Evolutionary conservation across 768 basidiomycete genomes (phyloP).

Genomic region (Erythrobasidium yunnanense): DNA sequence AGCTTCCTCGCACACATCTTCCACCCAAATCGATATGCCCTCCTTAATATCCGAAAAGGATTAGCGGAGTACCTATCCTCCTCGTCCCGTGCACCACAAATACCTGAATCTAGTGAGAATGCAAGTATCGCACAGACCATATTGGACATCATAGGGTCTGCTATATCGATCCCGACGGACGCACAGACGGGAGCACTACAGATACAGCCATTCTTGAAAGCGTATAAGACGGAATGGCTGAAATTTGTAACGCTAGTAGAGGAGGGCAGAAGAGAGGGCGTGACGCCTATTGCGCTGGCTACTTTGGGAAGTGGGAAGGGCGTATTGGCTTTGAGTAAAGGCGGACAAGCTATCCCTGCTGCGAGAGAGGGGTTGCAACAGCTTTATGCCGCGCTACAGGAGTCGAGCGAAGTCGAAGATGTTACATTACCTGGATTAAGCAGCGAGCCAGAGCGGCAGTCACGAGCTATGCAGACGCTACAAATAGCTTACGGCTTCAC

Average conservation of each 20-base stretch:
- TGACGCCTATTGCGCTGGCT: background rate
- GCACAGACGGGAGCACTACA: background rate
- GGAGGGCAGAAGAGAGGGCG: background rate
- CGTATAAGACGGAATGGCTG: conserved; percentile 20
- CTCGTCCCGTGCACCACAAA: background rate
- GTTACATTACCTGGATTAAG: background rate
- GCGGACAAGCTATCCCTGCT: background rate
- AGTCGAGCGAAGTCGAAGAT: too few relatives aligned
- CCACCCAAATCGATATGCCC: conserved; percentile 4
- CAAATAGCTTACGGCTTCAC: background rate
- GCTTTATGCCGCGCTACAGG: background rate
- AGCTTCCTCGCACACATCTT: conserved; percentile 12
- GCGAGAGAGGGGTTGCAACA: background rate
- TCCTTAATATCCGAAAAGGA: background rate
- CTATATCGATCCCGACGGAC: background rate
- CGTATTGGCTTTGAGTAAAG: background rate
- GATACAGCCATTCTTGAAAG: background rate
- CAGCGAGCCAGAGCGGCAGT: background rate
- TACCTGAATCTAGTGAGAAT: background rate
- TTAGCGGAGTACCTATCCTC: background rate
- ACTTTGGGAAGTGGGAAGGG: background rate
- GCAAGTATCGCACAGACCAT: conserved; percentile 2
- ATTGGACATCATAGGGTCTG: background rate
- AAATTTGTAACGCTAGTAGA: conserved; percentile 4
- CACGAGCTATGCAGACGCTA: background rate